phyloP scores from a whole-genome alignment of 148 eudicot species.

The Vaccinium myrtillus region DNA sequence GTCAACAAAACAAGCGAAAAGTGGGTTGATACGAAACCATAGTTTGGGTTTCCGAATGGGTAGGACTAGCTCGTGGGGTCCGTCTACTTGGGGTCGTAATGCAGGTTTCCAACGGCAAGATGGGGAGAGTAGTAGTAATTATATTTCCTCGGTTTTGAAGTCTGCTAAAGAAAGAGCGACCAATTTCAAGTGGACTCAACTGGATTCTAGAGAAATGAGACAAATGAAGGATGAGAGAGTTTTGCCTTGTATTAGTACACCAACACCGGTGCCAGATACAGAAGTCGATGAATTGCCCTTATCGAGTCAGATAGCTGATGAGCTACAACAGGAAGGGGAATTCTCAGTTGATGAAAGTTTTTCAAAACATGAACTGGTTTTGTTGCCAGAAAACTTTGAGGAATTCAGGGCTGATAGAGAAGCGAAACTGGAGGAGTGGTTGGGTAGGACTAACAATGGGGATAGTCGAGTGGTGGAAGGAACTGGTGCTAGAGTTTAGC shows the following conservation, averaged over 20 bases:
- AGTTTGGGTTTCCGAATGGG: conserved; percentile 45
- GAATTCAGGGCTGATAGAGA: conserved; percentile 69
- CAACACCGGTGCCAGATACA: conserved; percentile 6
- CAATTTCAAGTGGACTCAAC: conserved; percentile 49
- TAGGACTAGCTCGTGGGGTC: conserved; percentile 58
- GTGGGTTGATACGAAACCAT: conserved; percentile 49
- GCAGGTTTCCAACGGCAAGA: conserved; percentile 25
- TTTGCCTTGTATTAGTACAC: conserved; percentile 8
- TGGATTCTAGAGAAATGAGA: conserved; percentile 32
- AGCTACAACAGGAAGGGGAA: conserved; percentile 32
- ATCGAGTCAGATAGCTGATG: conserved; percentile 41
- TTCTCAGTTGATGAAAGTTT: conserved; percentile 14
- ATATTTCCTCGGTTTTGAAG: conserved; percentile 55
- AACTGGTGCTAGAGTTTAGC: conserved; percentile 16
- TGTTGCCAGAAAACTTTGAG: conserved; percentile 43
- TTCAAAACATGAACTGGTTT: conserved; percentile 14
- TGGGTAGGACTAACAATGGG: conserved; percentile 29
- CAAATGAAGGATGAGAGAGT: conserved; percentile 19
- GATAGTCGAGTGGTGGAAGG: conserved; percentile 1
- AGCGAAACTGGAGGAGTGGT: conserved; percentile 73
- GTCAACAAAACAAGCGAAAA: conserved; percentile 55
- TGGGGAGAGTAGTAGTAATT: conserved; percentile 36
- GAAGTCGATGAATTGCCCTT: conserved; percentile 45
- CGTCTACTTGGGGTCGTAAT: conserved; percentile 49
- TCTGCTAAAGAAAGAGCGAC: conserved; percentile 60